Conservation (phyloP, 2,329 filamentous ascomycete genomes). For the Rhytidhysteron rufulum region DNA sequence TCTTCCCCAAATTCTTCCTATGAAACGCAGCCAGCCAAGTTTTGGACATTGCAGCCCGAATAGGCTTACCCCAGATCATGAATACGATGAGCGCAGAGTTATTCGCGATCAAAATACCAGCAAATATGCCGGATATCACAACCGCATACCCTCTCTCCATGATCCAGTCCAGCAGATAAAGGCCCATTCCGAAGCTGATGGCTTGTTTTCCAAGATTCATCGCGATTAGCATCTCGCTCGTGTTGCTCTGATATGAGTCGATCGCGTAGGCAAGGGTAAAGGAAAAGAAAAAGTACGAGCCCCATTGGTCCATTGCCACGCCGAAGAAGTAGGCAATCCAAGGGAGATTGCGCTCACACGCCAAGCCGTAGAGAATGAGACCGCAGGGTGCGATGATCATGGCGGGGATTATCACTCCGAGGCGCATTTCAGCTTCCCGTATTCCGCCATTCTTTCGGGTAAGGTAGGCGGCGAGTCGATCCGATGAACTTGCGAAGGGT, state of each 20-base stretch:
- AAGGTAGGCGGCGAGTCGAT: conserved; percentile 50
- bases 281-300: conserved; percentile 30
- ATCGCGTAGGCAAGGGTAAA: conserved; percentile 60
- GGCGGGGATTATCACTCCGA: conserved; percentile 36
- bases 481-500: conserved; percentile 33
- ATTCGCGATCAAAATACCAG: conserved; percentile 28
- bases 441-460: conserved; percentile 51
- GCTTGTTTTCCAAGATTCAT: conserved; percentile 37
- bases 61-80: conserved; percentile 33
- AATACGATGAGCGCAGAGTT: conserved; percentile 31
- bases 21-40: conserved; percentile 32
- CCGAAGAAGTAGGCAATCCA: conserved; percentile 38
- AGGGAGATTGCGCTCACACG: conserved; percentile 28
- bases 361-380: conserved; percentile 33
- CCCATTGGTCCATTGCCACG: conserved; percentile 33
- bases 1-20: conserved; percentile 9
- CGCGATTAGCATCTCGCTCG: conserved; percentile 58
- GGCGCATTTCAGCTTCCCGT: conserved; percentile 54
- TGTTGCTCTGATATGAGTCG: conserved; percentile 56
- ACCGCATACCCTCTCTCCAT: conserved; percentile 27
- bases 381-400: conserved; percentile 32
- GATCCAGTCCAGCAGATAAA: conserved; percentile 36
- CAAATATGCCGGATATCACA: conserved; percentile 33
- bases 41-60: conserved; percentile 22
- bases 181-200: conserved; percentile 33